Conservation (phyloP, 1,284 basidiomycete species). For the Porogramme epimiltina region DNA sequence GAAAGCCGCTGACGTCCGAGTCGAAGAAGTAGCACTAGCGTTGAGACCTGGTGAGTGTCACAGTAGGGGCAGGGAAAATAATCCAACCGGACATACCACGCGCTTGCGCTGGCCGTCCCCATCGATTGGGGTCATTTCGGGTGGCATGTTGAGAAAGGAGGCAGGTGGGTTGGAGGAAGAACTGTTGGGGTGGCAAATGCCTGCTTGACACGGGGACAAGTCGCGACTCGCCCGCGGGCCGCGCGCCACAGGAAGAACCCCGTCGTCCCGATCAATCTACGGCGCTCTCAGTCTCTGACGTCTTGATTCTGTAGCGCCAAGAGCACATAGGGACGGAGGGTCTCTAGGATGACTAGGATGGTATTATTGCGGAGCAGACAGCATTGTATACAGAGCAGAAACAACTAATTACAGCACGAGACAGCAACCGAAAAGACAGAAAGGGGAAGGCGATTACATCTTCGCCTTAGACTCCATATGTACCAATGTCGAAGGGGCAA, state of each 20-base stretch:
- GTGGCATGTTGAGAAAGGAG: slow-evolving; percentile 37
- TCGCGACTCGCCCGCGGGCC: slow-evolving; percentile 11
- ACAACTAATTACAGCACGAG: too few relatives aligned
- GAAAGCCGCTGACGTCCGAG: slow-evolving; percentile 97
- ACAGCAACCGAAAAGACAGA: not conserved
- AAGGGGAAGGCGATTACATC: slow-evolving; percentile 16
- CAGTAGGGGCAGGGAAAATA: slow-evolving; percentile 8
- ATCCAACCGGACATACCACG: slow-evolving; percentile 61
- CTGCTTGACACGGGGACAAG: slow-evolving; percentile 11
- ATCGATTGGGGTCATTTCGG: slow-evolving; percentile 66
- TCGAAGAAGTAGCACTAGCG: slow-evolving; percentile 95
- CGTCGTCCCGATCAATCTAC: slow-evolving; percentile 15
- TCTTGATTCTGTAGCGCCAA: too few relatives aligned
- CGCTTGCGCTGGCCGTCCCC: slow-evolving; percentile 76
- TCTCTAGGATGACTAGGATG: too few relatives aligned
- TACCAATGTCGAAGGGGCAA: slow-evolving; percentile 80
- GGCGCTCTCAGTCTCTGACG: slow-evolving; percentile 1
- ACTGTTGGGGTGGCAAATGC: not conserved
- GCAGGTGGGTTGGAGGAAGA: not conserved
- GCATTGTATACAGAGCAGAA: too few relatives aligned
- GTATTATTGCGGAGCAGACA: too few relatives aligned
- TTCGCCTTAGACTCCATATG: slow-evolving; percentile 51
- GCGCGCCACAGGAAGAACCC: not conserved
- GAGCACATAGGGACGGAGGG: too few relatives aligned
- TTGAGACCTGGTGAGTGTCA: not conserved